A percentile compares a stretch with the other conserved stretches of the same genome.
Conservation (phyloP, 495 filamentous ascomycete species). For the Thozetella sp. region DNA sequence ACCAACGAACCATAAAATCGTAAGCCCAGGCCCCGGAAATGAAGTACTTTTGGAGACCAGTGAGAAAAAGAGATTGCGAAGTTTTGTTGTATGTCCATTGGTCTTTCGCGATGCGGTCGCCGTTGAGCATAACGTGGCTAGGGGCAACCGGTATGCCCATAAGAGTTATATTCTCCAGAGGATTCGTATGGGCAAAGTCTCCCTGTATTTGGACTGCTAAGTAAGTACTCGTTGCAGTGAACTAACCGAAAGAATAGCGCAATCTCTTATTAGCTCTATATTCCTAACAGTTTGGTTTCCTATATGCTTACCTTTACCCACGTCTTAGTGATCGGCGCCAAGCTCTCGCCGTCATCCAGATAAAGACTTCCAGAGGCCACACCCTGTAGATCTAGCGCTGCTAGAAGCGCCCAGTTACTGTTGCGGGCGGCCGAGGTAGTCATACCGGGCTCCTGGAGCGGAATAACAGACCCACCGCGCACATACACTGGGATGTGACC, state of each 20-base stretch:
- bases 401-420: conserved; percentile 72
- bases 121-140: conserved; percentile 53
- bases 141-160: conserved; percentile 56
- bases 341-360: conserved; percentile 81
- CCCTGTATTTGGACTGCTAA: conserved; percentile 53
- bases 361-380: conserved; percentile 70
- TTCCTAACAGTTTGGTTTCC: not conserved
- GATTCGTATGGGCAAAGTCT: conserved; percentile 59
- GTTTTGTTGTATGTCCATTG: conserved; percentile 51
- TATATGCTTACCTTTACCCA: conserved; percentile 51
- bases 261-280: not conserved
- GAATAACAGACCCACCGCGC: conserved; percentile 69
- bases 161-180: conserved; percentile 67
- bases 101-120: conserved; percentile 31
- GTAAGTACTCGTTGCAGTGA: conserved; percentile 45
- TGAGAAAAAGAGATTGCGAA: conserved; percentile 10
- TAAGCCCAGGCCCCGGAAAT: too few species aligned
- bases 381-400: conserved; percentile 58
- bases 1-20: too few species aligned
- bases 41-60: not conserved
- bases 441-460: conserved; percentile 70
- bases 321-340: conserved; percentile 57
- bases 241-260: conserved; percentile 34
- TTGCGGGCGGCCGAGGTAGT: conserved; percentile 66
- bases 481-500: conserved; percentile 80